A percentile compares a stretch with the other conserved stretches of the same genome.
Conservation (phyloP, 352 stramenopile species). For the Globisporangium middletonii region DNA sequence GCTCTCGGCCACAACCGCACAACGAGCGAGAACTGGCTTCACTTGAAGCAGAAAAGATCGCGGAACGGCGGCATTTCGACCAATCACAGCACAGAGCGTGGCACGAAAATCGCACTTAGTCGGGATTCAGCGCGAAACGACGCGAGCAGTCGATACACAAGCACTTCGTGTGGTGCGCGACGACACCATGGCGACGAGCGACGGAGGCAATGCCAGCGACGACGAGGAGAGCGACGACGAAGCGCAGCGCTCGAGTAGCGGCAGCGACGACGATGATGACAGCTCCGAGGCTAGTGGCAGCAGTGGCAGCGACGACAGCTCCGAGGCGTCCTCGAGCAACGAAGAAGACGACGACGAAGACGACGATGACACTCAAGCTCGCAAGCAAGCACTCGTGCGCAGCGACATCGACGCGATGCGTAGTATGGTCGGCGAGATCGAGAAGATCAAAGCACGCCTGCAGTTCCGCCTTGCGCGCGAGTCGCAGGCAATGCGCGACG, state of each 20-base stretch:
- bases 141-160: not conserved
- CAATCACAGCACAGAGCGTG: conserved; percentile 6
- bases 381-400: conserved; percentile 16
- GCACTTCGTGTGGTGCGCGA: conserved; percentile 1
- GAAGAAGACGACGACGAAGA: conserved; percentile 6
- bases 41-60: conserved; percentile 16
- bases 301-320: conserved; percentile 6
- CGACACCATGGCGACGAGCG: not conserved
- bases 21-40: conserved; percentile 5
- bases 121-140: not conserved
- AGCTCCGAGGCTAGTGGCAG: not conserved
- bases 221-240: conserved; percentile 17
- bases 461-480: conserved; percentile 36
- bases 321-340: conserved; percentile 11
- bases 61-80: conserved; percentile 3
- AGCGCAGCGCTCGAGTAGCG: conserved; percentile 3
- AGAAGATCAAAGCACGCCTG: conserved; percentile 44
- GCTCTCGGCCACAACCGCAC: not conserved
- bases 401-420: conserved; percentile 37
- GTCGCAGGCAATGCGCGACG: conserved; percentile 13
- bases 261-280: conserved; percentile 3
- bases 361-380: conserved; percentile 4
- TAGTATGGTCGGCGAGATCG: conserved; percentile 53
- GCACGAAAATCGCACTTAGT: conserved; percentile 6
- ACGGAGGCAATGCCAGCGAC: conserved; percentile 5